Percentiles rank a stretch among this genome's conserved stretches.
phyloP scores from a whole-genome alignment of 306 rosid genomes.

The Trifolium dubium region DNA sequence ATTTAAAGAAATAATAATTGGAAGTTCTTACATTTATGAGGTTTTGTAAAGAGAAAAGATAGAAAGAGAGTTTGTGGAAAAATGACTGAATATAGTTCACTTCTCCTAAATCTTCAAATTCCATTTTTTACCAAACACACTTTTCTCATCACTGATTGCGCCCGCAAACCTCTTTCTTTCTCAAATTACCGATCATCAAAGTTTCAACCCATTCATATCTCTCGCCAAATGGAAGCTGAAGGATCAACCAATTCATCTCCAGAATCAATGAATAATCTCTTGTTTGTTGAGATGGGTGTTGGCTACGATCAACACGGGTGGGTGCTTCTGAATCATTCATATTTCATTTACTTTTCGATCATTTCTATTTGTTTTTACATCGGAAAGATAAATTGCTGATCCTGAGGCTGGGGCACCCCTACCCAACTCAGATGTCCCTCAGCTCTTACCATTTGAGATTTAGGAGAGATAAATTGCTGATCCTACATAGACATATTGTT shows the following conservation, averaged over 20 bases:
- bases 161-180: constrained; percentile 37
- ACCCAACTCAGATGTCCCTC: no score
- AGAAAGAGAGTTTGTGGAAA: not conserved
- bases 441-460: no score
- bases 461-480: no score
- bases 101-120: constrained; percentile 45
- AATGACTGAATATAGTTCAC: constrained; percentile 52
- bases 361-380: no score
- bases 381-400: no score
- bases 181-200: constrained; percentile 33
- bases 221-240: constrained; percentile 23
- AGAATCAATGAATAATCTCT: constrained; percentile 72
- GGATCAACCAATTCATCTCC: constrained; percentile 40
- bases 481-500: no score
- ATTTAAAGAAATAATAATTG: not conserved
- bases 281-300: constrained; percentile 98
- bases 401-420: no score
- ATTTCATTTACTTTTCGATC: no score
- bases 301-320: constrained; percentile 94
- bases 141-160: constrained; percentile 19
- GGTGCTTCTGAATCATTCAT: no score
- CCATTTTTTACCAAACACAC: constrained; percentile 13
- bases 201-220: constrained; percentile 33
- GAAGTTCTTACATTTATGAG: not conserved
- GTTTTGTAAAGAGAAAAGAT: not conserved